Base-by-base conservation (phyloP, 106 monocot species). In the Posidonia australis region DNA sequence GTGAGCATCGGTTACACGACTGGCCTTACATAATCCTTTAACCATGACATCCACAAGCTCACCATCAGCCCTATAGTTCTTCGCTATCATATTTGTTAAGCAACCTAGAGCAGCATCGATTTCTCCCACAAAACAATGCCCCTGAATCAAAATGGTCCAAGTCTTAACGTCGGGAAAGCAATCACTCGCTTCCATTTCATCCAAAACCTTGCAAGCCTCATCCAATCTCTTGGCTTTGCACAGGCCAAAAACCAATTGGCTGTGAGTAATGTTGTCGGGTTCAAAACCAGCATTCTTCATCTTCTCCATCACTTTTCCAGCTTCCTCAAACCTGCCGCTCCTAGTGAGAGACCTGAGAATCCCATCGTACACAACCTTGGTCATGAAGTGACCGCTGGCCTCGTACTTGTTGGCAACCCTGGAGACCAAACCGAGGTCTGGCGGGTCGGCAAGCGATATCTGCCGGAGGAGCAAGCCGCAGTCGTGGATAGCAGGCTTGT, bases 201-300 rank as follows among this genome's bases (percentile, higher is more conserved):
- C 90, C 51, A 96, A 71, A 28, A 90, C 69, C 53, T 71, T 77
- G 42, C 82, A 60, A 65, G 96, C 86, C 17, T 96, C 96, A 10
- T 96, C 84, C 19, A 96, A 70, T 32, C 74, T 76, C 65, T 79
- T 79, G 6, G 80, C 76, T 62, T 87, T 90, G 57, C 96, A 96
- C 12, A 96, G 70, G 5, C 96, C 96, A 73, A 76, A 87, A 11
- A 96, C 83, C 69, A 96, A 48, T 67, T 90, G 96, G 60, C 96
- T 96, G 55, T 87, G 90, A 7, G 96, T 90, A 48, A 90, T 87
- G 68, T 90, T 96, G 74, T 90, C 90, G 0, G 96, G 86, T 32
- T 87, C 77, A 54, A 67, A 87, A 10, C 96, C 87, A 26, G 68
- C 76, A 26, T 49, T 31, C 60, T 65, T 80, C 96, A 96, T 96